A percentile compares a stretch with the other conserved stretches of the same genome.
phyloP scores from a whole-genome alignment of 129 eudicot genomes.

The Pittosporum tobira region DNA sequence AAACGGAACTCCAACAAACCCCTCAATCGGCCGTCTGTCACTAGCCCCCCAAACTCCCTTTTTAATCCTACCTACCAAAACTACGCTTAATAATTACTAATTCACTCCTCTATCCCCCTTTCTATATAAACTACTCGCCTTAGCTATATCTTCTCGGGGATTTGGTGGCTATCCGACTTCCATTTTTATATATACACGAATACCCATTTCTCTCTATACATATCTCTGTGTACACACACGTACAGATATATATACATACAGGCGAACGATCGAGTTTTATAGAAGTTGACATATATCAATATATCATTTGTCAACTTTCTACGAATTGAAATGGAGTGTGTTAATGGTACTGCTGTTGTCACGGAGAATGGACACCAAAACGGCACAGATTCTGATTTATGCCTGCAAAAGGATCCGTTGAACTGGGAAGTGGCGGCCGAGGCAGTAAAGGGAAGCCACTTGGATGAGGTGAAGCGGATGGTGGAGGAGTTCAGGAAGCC shows the following conservation, averaged over 20 bases:
- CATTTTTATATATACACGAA: no score
- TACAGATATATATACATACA: background rate
- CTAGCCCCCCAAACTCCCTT: no score
- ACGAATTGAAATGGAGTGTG: constrained; percentile 9
- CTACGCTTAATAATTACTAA: no score
- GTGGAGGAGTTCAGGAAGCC: constrained; percentile 73
- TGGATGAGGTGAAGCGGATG: constrained; percentile 72
- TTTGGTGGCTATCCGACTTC: no score
- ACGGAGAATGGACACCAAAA: constrained; percentile 26
- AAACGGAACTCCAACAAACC: no score
- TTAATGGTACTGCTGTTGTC: no score
- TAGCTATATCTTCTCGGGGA: no score
- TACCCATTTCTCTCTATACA: constrained; percentile 1
- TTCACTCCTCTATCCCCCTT: no score
- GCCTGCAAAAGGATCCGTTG: constrained; percentile 49
- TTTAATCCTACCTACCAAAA: no score
- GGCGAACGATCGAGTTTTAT: background rate
- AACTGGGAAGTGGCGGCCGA: constrained; percentile 75
- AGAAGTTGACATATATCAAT: background rate
- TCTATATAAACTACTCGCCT: no score
- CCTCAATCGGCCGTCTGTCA: no score
- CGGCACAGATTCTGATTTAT: constrained; percentile 12
- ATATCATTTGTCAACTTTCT: background rate
- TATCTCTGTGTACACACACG: background rate
- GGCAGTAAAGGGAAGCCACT: constrained; percentile 59